A percentile compares a stretch with the other conserved stretches of the same genome.
These are phyloP conservation scores for Globisporangium yorkense DNA, from an alignment of 352 stramenopile genomes.

Conservation along the genomic window DNA sequence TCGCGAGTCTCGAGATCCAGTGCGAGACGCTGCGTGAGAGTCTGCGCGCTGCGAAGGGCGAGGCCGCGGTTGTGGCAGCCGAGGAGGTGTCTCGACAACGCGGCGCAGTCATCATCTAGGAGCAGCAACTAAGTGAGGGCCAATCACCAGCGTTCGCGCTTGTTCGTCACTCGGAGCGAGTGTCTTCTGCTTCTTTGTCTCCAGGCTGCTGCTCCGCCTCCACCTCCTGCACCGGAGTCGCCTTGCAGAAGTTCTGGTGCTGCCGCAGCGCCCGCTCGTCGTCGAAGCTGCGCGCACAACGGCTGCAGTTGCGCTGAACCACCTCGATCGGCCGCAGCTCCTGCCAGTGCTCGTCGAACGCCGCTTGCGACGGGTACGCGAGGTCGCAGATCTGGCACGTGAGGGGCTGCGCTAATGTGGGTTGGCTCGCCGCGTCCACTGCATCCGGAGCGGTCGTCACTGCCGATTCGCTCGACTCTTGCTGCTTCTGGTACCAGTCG, in stretches of 20 bases:
- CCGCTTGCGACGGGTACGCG: slow-evolving; percentile 15
- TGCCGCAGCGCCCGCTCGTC: slow-evolving; percentile 68
- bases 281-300: slow-evolving; percentile 49
- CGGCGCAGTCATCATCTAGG: slow-evolving; percentile 13
- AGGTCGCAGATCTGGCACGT: slow-evolving; percentile 35
- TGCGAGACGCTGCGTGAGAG: slow-evolving; percentile 49
- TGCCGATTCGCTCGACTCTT: neutral
- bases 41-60: slow-evolving; percentile 15
- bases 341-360: slow-evolving; percentile 34
- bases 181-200: slow-evolving; percentile 9
- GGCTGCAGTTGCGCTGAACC: slow-evolving; percentile 27
- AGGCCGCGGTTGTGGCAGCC: slow-evolving; percentile 4
- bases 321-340: slow-evolving; percentile 24
- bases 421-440: neutral
- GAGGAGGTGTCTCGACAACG: slow-evolving; percentile 16
- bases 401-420: neutral
- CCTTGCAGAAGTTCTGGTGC: slow-evolving; percentile 67
- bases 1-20: slow-evolving; percentile 69
- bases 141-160: neutral
- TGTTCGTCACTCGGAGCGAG: neutral
- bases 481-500: slow-evolving; percentile 62
- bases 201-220: too few species aligned
- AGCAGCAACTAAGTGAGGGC: too few species aligned
- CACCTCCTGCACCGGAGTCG: slow-evolving; percentile 1
- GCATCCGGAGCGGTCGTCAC: too few species aligned